Evolutionary conservation across 345 rosid genomes (phyloP).

Genomic region (Salix arbutifolia): DNA sequence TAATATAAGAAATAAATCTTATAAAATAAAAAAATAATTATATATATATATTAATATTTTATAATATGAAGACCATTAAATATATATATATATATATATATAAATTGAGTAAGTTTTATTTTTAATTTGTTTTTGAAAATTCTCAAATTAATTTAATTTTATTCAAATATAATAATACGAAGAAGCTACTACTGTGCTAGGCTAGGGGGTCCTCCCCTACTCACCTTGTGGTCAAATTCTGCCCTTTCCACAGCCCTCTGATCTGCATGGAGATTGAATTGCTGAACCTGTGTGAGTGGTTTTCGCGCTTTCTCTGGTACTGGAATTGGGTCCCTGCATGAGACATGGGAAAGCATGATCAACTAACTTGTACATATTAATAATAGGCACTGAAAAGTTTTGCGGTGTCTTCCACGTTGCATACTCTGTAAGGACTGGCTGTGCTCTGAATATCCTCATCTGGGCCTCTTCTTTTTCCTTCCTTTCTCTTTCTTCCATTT

Average conservation of each 20-base stretch:
- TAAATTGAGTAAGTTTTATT: too few species aligned
- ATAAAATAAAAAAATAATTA: too few species aligned
- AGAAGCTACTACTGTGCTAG: too few species aligned
- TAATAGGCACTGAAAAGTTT: neutral
- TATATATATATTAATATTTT: too few species aligned
- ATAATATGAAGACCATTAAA: too few species aligned
- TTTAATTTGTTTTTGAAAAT: too few species aligned
- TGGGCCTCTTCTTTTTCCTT: constrained; percentile 69
- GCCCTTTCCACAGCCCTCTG: constrained; percentile 75
- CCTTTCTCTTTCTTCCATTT: constrained; percentile 70
- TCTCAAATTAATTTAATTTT: too few species aligned
- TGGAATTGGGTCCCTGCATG: constrained; percentile 81
- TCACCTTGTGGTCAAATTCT: constrained; percentile 85
- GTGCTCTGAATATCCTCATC: constrained; percentile 75
- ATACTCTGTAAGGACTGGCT: constrained; percentile 72
- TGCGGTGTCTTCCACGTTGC: constrained; percentile 9
- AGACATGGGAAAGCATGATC: neutral
- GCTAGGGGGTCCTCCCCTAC: neutral
- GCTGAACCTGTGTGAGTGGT: constrained; percentile 80
- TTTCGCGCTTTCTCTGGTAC: constrained; percentile 78
- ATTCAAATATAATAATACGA: too few species aligned
- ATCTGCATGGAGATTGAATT: constrained; percentile 62
- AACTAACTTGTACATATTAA: neutral
- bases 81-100: too few species aligned
- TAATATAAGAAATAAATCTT: too few species aligned